Percentiles rank a stretch among this genome's conserved stretches.
Conservation (phyloP, 2,329 filamentous ascomycete species). For the Madurella mycetomatis region DNA sequence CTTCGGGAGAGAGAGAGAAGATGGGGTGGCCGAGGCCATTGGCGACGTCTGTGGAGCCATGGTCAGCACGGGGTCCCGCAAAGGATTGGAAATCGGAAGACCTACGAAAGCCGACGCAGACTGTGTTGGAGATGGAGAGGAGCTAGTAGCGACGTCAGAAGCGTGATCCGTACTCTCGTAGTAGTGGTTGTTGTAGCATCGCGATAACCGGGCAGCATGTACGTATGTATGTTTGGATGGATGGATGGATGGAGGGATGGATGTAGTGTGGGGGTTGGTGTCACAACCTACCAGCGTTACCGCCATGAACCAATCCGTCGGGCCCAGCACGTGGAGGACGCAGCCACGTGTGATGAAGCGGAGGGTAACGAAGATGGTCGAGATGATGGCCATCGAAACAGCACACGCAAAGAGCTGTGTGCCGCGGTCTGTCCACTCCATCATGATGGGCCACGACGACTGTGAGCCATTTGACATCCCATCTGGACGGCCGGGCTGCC, state of each 20-base stretch:
- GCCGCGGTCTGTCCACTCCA: neutral
- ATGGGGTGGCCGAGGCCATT: constrained; percentile 1
- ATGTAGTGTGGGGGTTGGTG: too few relatives aligned
- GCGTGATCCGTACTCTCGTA: too few relatives aligned
- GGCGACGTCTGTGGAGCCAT: neutral
- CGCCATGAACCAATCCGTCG: constrained; percentile 3
- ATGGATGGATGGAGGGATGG: too few relatives aligned
- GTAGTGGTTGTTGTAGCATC: too few relatives aligned
- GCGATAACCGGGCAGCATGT: too few relatives aligned
- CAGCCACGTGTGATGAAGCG: constrained; percentile 3
- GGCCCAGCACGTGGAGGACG: neutral
- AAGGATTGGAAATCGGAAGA: too few relatives aligned
- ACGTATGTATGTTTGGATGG: too few relatives aligned
- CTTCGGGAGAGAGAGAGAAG: neutral
- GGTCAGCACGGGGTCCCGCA: too few relatives aligned
- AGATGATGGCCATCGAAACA: neutral
- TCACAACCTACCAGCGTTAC: neutral
- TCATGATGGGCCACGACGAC: neutral
- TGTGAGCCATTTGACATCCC: neutral
- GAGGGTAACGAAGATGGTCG: neutral
- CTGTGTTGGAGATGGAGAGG: too few relatives aligned
- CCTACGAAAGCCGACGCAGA: too few relatives aligned
- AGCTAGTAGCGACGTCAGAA: too few relatives aligned
- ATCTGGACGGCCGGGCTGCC: neutral
- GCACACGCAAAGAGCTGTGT: neutral